Evolutionary conservation across 2,329 filamentous ascomycete genomes (phyloP), one percentile per base, ranked within the genome.

Genomic region (Albifimbria verrucaria): DNA sequence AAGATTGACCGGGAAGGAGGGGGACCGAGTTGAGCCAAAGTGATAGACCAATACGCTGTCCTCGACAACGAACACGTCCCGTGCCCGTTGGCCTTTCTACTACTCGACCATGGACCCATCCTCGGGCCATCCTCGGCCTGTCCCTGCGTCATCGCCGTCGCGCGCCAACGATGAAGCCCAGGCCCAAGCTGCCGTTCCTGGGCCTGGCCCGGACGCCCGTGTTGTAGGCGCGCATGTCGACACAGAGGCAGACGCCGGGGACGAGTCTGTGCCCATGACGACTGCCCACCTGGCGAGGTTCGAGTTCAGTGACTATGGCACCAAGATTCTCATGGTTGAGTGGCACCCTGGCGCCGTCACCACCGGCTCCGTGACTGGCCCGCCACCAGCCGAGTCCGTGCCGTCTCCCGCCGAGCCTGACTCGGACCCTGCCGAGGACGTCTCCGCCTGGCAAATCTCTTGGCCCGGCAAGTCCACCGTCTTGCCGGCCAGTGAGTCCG

Each of bases 321-420:
- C 90, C 57, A 96, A 96, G 75, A 87, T 96, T 57, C 76, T 96
- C 62, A 94, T 96, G 90, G 87, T 96, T 39, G 91, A 96, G 69
- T 96, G 92, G 92, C 85, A 90, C 66, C 68, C 71, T 48, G 21
- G 54, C 10, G 54, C 56, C n/a, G 52, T 62, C 42, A 56, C 47
- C n/a, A 46, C 47, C 45, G 49, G n/a, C 17, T 39, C 56, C 49
- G 50, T 49, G 4, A 39, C 51, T 24, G 47, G 23, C 46, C 10
- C 21, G n/a, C 25, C 26, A 9, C 22, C 60, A 53, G 55, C 47
- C 48, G n/a, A n/a, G n/a, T n/a, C n/a, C n/a, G n/a, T n/a, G n/a
- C n/a, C n/a, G n/a, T 48, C 57, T 45, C 56, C 50, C 43, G 25
- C 60, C 55, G 56, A 55, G 43, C 46, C 57, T 36, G 53, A 57